phyloP scores from a whole-genome alignment of 495 filamentous ascomycete species.

The Xylaria flabelliformis region DNA sequence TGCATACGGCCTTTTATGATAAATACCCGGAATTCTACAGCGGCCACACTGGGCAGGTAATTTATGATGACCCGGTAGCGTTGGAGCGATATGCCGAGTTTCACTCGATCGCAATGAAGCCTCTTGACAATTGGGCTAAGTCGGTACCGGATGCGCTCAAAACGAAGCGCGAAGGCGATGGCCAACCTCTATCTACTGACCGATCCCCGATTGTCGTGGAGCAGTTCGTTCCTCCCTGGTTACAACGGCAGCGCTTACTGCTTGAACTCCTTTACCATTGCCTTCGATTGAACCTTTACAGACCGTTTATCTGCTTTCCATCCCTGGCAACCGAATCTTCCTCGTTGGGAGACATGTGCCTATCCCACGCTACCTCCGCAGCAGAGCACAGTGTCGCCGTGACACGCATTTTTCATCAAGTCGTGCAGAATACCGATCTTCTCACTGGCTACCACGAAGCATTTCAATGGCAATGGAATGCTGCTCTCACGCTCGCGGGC shows the following conservation, averaged over 20 bases:
- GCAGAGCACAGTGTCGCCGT: conserved; percentile 53
- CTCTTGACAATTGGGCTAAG: conserved; percentile 43
- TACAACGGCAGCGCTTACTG: conserved; percentile 53
- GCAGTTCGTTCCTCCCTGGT: conserved; percentile 44
- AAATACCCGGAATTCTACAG: conserved; percentile 37
- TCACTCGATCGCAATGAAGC: conserved; percentile 33
- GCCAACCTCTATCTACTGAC: conserved; percentile 48
- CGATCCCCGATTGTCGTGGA: conserved; percentile 41
- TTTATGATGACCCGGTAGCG: conserved; percentile 35
- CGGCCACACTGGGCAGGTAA: conserved; percentile 23
- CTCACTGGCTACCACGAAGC: conserved; percentile 53
- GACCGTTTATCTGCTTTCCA: conserved; percentile 53
- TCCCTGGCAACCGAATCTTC: conserved; percentile 33
- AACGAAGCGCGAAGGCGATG: conserved; percentile 40
- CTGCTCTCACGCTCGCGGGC: conserved; percentile 50
- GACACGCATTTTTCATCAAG: conserved; percentile 55
- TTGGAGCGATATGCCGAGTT: conserved; percentile 37
- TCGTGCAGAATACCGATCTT: conserved; percentile 46
- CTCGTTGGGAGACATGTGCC: conserved; percentile 27
- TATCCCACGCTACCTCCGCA: conserved; percentile 43
- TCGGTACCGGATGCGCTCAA: conserved; percentile 48
- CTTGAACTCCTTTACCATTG: conserved; percentile 56
- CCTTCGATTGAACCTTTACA: conserved; percentile 46
- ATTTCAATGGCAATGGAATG: conserved; percentile 53
- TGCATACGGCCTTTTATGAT: conserved; percentile 48